A percentile compares a stretch with the other conserved stretches of the same genome.
Evolutionary conservation across 2,329 filamentous ascomycete species (phyloP).

Genomic region (Rhynchosporium secalis): DNA sequence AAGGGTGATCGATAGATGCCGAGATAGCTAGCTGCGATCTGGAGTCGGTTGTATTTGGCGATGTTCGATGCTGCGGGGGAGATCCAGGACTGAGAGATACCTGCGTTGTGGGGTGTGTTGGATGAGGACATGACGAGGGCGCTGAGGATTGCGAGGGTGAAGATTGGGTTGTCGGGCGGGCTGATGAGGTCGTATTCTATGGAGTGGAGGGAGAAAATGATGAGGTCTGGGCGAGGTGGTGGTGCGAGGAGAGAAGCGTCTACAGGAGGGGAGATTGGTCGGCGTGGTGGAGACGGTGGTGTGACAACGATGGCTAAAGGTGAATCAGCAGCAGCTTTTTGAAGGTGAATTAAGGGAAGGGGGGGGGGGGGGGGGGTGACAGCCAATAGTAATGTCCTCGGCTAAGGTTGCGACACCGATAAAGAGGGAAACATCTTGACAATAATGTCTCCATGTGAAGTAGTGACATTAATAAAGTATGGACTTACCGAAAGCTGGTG

Average conservation of each 20-base stretch:
- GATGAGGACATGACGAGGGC: background rate
- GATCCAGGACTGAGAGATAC: conserved; percentile 13
- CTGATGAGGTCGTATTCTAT: background rate
- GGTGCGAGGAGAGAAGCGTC: background rate
- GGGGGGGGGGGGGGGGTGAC: too few relatives aligned
- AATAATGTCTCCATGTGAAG: background rate
- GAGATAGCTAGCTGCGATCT: conserved; percentile 4
- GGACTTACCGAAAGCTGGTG: background rate
- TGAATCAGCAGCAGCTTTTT: too few relatives aligned
- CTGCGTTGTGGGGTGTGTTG: background rate
- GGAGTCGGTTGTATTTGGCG: conserved; percentile 2
- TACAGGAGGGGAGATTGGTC: background rate
- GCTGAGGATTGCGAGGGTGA: background rate
- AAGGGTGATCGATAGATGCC: conserved; percentile 1
- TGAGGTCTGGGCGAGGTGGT: background rate
- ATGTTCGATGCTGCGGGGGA: conserved; percentile 9
- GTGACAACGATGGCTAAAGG: background rate
- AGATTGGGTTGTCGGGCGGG: background rate
- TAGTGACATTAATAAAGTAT: background rate
- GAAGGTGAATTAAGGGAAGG: background rate
- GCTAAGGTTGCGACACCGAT: background rate
- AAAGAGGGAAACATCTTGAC: too few relatives aligned
- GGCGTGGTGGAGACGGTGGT: background rate
- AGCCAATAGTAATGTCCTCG: background rate
- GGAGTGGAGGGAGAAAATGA: background rate